phyloP scores from a whole-genome alignment of 1,284 basidiomycete species.

The Cutaneotrichosporon cyanovorans region DNA sequence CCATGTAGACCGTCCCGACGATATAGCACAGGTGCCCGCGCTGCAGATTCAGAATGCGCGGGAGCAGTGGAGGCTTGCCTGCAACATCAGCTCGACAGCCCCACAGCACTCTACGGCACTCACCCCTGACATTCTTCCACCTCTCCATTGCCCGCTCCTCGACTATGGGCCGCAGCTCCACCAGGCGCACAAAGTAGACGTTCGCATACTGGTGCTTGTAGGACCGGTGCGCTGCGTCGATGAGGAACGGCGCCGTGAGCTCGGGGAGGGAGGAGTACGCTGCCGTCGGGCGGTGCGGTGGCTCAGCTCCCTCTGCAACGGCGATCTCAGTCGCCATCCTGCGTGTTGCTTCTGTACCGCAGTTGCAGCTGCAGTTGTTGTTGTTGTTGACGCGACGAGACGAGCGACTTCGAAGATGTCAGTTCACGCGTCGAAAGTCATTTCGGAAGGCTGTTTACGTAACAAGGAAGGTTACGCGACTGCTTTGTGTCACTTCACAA shows the following conservation, averaged over 20 bases:
- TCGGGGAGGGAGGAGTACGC: constrained; percentile 37
- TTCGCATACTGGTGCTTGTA: constrained; percentile 84
- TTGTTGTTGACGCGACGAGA: background rate
- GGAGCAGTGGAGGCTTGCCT: constrained; percentile 68
- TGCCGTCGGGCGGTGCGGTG: constrained; percentile 23
- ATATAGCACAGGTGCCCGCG: constrained; percentile 82
- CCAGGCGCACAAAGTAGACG: constrained; percentile 76
- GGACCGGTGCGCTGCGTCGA: constrained; percentile 35
- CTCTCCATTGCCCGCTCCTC: constrained; percentile 56
- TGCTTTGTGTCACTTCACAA: background rate
- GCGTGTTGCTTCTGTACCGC: too few species aligned
- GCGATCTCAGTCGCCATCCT: constrained; percentile 14
- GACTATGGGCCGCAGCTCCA: constrained; percentile 57
- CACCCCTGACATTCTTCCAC: constrained; percentile 63
- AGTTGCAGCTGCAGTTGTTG: background rate
- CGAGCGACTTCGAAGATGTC: background rate
- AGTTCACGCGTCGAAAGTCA: background rate
- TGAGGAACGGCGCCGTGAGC: constrained; percentile 41
- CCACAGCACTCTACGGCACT: background rate
- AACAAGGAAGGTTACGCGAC: constrained; percentile 1
- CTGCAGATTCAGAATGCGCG: constrained; percentile 79
- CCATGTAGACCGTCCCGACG: constrained; percentile 91
- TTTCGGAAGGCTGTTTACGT: constrained; percentile 2
- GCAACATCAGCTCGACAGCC: constrained; percentile 7
- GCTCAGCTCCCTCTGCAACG: constrained; percentile 4